These are phyloP conservation scores for Alternaria gansuensis DNA, from an alignment of 2,329 filamentous ascomycete genomes.

Conservation along the genomic window DNA sequence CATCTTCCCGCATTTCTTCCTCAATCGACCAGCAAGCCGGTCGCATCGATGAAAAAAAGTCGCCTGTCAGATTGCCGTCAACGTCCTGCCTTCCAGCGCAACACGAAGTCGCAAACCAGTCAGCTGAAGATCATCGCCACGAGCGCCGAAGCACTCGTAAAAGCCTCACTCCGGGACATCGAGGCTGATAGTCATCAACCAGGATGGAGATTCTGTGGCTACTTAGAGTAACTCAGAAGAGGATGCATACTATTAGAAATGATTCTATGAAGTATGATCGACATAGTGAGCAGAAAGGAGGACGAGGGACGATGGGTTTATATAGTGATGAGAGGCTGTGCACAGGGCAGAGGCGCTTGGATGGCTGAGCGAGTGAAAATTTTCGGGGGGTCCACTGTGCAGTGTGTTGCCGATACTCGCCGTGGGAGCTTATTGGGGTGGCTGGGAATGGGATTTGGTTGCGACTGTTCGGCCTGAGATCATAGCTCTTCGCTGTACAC, in stretches of 20 bases:
- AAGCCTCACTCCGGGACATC: slow-evolving; percentile 86
- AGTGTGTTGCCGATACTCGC: neutral
- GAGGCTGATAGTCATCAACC: slow-evolving; percentile 90
- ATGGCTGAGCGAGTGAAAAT: neutral
- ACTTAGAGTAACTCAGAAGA: slow-evolving; percentile 89
- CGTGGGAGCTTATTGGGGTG: neutral
- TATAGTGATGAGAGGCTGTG: neutral
- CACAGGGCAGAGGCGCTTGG: slow-evolving; percentile 24
- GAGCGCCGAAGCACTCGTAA: slow-evolving; percentile 76
- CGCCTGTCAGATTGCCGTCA: slow-evolving; percentile 86
- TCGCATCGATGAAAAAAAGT: slow-evolving; percentile 46
- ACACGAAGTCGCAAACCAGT: slow-evolving; percentile 74
- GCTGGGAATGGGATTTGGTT: neutral
- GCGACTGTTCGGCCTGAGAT: neutral
- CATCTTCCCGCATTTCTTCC: slow-evolving; percentile 34
- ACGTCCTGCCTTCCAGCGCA: slow-evolving; percentile 79
- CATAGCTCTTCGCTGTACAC: neutral
- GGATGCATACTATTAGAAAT: slow-evolving; percentile 95
- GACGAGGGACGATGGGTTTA: slow-evolving; percentile 1
- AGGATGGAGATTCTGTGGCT: slow-evolving; percentile 90
- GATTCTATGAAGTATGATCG: slow-evolving; percentile 42
- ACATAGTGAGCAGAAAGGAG: slow-evolving; percentile 3
- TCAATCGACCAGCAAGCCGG: slow-evolving; percentile 45
- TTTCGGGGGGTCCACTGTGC: neutral
- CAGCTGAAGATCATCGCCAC: slow-evolving; percentile 96